A percentile compares a stretch with the other conserved stretches of the same genome.
phyloP scores from a whole-genome alignment of 164 flowering plant species.

The Pachysandra terminalis region DNA sequence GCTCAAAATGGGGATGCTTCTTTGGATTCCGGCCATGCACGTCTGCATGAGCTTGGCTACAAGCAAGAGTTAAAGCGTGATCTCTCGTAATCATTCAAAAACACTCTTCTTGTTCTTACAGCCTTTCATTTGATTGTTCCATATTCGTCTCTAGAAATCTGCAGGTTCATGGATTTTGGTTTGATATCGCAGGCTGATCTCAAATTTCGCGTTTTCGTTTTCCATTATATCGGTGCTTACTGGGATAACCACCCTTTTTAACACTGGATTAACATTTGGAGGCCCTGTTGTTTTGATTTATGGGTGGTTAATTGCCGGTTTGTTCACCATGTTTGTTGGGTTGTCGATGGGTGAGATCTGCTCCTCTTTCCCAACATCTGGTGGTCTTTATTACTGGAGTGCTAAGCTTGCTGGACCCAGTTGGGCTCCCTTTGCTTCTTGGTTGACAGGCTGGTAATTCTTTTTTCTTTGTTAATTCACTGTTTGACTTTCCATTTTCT shows the following conservation, averaged over 20 bases:
- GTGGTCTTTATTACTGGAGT: conserved; percentile 73
- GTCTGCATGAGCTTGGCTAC: too few relatives aligned
- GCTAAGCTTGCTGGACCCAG: conserved; percentile 65
- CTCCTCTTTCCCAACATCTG: conserved; percentile 67
- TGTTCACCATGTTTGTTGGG: conserved; percentile 47
- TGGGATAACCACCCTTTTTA: conserved; percentile 49
- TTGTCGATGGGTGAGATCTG: conserved; percentile 70
- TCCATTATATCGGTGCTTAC: conserved; percentile 53
- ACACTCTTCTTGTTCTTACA: too few relatives aligned
- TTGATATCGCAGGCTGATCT: conserved; percentile 45
- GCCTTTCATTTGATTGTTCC: too few relatives aligned
- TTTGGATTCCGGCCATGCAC: too few relatives aligned
- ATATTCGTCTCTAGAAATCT: not conserved
- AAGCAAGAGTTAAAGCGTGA: too few relatives aligned
- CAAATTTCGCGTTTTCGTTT: conserved; percentile 57
- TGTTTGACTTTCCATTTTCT: not conserved
- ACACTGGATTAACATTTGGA: conserved; percentile 46
- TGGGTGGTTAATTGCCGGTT: conserved; percentile 50
- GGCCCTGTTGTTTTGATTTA: conserved; percentile 50
- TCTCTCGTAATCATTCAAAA: too few relatives aligned
- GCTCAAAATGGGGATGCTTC: too few relatives aligned
- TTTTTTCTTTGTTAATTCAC: not conserved
- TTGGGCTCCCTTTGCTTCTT: conserved; percentile 99
- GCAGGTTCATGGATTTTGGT: conserved; percentile 10
- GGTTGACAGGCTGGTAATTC: conserved; percentile 94